Base-by-base conservation (phyloP, 179 eudicot species). In the Beta macrorhiza region DNA sequence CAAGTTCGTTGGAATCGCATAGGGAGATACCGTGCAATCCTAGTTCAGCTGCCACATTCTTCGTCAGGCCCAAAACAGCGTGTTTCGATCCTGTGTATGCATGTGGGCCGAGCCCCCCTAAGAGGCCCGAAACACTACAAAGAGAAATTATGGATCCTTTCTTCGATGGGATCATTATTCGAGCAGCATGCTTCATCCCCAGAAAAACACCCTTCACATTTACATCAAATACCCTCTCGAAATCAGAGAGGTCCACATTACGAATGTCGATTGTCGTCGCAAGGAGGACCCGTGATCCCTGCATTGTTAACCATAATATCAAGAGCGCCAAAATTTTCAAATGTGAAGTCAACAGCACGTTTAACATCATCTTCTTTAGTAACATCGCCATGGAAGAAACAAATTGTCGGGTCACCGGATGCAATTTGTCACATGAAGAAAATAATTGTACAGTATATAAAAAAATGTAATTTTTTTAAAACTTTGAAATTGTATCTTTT, bases 111-210 rank as follows among this genome's bases (percentile, higher is more conserved):
- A 85, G 0, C 2, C 98, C 98, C 0, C 89, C 99, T 0, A 88
- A 0, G 12, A 77, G 78, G 63, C 97, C 78, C 7, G 96, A 57
- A 12, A 96, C 94, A 17, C 99, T 96, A 45, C 88, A 81, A 0
- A 94, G 49, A 37, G 96, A 90, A 5, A 96, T 20, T 6, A 96
- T 92, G 4, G 97, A 88, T 14, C 99, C 99, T 67, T 83, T 91
- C 84, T 83, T 89, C 2, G 61, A 61, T 0, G 99, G 99, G 84
- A 94, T 96, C 99, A 96, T 94, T 62, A 87, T 72, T 22, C 93
- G 91, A 75, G 98, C 91, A 19, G 99, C 99, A 17, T 96, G 99
- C 73, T 96, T 96, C 98, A 94, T 94, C 76, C 98, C 97, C 32
- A 89, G 65, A 75, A 96, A 96, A 17, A 82, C 88, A n/a, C 98